phyloP scores from a whole-genome alignment of 2,329 filamentous ascomycete species.

The Mycogone perniciosa region DNA sequence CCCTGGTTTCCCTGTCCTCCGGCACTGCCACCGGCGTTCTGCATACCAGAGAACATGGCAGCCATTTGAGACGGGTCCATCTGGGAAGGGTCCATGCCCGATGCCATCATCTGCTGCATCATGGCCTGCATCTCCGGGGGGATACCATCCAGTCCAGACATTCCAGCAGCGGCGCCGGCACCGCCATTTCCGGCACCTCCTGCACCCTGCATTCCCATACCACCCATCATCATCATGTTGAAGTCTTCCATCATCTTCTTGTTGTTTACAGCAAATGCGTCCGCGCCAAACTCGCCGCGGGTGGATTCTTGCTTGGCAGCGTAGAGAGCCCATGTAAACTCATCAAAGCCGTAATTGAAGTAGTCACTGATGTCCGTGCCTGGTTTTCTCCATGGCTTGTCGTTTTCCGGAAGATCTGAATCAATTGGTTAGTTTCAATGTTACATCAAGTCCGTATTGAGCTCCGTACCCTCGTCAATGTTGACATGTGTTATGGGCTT shows the following conservation, averaged over 20 bases:
- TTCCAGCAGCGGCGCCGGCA: slow-evolving; percentile 30
- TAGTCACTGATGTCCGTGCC: slow-evolving; percentile 94
- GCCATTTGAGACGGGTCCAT: slow-evolving; percentile 56
- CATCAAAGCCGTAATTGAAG: slow-evolving; percentile 98
- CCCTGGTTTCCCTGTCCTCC: slow-evolving; percentile 44
- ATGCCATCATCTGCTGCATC: slow-evolving; percentile 65
- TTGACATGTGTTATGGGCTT: slow-evolving; percentile 74
- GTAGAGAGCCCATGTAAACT: slow-evolving; percentile 96
- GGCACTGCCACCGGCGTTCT: slow-evolving; percentile 37
- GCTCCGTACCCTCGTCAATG: slow-evolving; percentile 57
- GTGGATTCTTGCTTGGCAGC: slow-evolving; percentile 80
- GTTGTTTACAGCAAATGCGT: slow-evolving; percentile 54
- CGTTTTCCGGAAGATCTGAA: slow-evolving; percentile 64
- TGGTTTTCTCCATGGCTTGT: slow-evolving; percentile 92
- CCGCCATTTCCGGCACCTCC: slow-evolving; percentile 27
- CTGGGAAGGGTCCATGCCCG: slow-evolving; percentile 58
- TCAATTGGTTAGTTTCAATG: slow-evolving; percentile 12
- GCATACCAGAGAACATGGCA: slow-evolving; percentile 55
- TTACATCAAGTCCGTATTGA: background rate
- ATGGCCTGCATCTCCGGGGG: slow-evolving; percentile 60
- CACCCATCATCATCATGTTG: slow-evolving; percentile 63
- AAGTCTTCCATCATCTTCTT: slow-evolving; percentile 77
- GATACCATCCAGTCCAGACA: slow-evolving; percentile 57
- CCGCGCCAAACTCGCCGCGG: slow-evolving; percentile 66
- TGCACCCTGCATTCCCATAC: slow-evolving; percentile 36